Conservation (phyloP, 1,284 basidiomycete genomes). For the Cryptococcus wingfieldii region DNA sequence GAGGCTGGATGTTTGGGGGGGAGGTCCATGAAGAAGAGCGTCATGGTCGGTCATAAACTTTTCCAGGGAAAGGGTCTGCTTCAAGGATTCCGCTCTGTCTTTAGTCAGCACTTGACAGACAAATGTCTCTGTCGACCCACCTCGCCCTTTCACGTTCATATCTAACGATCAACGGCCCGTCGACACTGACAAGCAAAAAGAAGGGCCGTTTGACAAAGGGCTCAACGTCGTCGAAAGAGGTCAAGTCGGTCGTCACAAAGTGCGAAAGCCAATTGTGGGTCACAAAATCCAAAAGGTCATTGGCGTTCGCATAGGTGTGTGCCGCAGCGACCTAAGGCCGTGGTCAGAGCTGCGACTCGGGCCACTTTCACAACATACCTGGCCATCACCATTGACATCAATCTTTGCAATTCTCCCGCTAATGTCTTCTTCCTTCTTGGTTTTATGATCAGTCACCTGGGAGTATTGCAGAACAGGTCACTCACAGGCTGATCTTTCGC, state of each 20-base stretch:
- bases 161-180: slow-evolving; percentile 67
- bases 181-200: slow-evolving; percentile 79
- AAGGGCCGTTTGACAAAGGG: slow-evolving; percentile 83
- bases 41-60: slow-evolving; percentile 65
- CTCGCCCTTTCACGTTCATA: slow-evolving; percentile 52
- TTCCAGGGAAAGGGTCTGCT: slow-evolving; percentile 55
- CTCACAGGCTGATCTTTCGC: slow-evolving; percentile 6
- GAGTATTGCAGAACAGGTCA: slow-evolving; percentile 14
- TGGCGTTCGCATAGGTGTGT: slow-evolving; percentile 54
- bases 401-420: no score
- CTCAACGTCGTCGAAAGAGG: slow-evolving; percentile 56
- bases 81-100: no score
- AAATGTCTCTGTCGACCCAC: slow-evolving; percentile 44
- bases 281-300: slow-evolving; percentile 65
- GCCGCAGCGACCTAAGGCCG: no score
- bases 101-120: not conserved
- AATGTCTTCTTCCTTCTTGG: no score
- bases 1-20: slow-evolving; percentile 16
- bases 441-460: not conserved
- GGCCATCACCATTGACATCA: no score
- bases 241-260: slow-evolving; percentile 76
- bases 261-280: slow-evolving; percentile 76
- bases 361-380: no score
- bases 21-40: slow-evolving; percentile 46
- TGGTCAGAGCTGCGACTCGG: no score